Evolutionary conservation across 805 yeast species (phyloP), one percentile per base, ranked within the genome.

Genomic region (Starmerella vitae): DNA sequence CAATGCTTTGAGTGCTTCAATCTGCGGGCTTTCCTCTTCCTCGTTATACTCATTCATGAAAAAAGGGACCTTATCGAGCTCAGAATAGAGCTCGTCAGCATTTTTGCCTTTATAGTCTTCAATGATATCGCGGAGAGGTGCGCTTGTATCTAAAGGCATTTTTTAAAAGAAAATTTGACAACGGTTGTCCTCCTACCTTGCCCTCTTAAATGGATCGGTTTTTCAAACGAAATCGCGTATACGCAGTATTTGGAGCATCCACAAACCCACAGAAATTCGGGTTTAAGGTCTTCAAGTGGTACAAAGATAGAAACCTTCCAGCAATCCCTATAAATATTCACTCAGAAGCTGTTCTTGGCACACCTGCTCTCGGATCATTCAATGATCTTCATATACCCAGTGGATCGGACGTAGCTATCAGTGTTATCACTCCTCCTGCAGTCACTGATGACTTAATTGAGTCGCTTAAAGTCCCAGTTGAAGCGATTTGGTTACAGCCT

Each of bases 1-100:
- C 49, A 91, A 64, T 4, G 94, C 88, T 54, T 78, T 78, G 41
- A 91, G 66, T 0, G 98, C 98, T 55, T 88, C 97, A 14, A 91
- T 61, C 37, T 74, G 77, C 4, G 66, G 54, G 53, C 81, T 82
- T 37, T 59, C 57, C 2, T 75, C 71, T 22, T 73, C 81, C 14
- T 84, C 61, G 12, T 36, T 30, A 10, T 20, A 38, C 49, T 78
- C 70, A 13, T 85, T 85, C 98, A 91, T 91, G 65, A 91, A 91
- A 50, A 91, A 80, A 7, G 98, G 98, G 56, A 84, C 62, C 52
- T 81, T 68, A 56, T 84, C 84, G 53, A 91, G 62, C 49, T 84
- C 94, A 14, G 65, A 62, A 63, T 82, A 66, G 18, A 85, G 75
- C 46, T 85, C 86, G 41, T 80, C 93, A 0, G 79, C 66, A 2